Base-by-base conservation (phyloP, 2,329 filamentous ascomycete genomes). In the Zasmidium angulare region DNA sequence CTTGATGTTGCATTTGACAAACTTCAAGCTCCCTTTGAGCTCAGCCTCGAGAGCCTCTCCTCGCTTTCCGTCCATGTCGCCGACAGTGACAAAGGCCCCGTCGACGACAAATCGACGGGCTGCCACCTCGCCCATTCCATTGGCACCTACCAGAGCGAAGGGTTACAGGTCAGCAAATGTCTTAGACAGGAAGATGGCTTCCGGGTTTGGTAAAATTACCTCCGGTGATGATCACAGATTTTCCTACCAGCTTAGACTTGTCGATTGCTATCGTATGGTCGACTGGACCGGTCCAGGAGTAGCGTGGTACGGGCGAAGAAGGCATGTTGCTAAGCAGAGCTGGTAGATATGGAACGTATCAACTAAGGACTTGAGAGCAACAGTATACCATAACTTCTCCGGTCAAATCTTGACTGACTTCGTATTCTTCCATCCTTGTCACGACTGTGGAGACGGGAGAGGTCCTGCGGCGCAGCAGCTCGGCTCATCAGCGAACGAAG, bases 51-150 rank as follows among this genome's bases (percentile, higher is more conserved):
- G 49, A 21, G 22, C n/a, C 17, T 61, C 23, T 2, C 58, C 58
- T 2, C 50, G 40, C 17, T 54, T 50, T 23, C 53, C 49, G 10
- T 52, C 21, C 40, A 55, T 55, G 24, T 61, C 58, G 9, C 54
- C 58, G 12, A 61, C 43, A 2, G 58, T 61, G n/a, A 61, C 55
- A 26, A 57, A 61, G 3, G 58, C 58, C 21, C 58, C 58, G 46
- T 58, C 26, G 21, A 54, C 21, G 19, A 53, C 22, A 22, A 61
- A 61, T 24, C 47, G 53, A 2, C 31, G 46, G 4, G 58, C 50
- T 17, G 58, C 57, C 19, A 29, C 43, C 23, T 53, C 58, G 50
- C 58, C 58, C 19, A 61, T 23, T 2, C 58, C 58, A 29, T 43
- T 53, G 21, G 58, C 58, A 19, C 58, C n/a, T n/a, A n/a, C n/a